Evolutionary conservation across 164 flowering plant species (phyloP), one percentile per base, ranked within the genome.

Genomic region (Magnolia officinalis): DNA sequence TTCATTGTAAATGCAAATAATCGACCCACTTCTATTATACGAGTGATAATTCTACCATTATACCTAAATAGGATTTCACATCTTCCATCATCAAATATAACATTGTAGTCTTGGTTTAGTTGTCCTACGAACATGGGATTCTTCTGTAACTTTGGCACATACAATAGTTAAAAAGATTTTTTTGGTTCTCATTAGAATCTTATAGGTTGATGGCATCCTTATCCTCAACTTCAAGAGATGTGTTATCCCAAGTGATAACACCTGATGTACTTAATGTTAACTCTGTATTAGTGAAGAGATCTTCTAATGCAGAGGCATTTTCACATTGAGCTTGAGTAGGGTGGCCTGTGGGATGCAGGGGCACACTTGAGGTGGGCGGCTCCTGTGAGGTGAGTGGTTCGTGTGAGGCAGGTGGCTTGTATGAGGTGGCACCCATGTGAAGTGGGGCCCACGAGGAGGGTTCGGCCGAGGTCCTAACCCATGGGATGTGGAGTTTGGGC

Each of bases 51-150:
- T 14, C 14, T 72, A 8, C 59, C 74, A 72, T 72, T 18, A 11
- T 72, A 10, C 26, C 21, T 11, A 1, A 2, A 8, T 50, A 72
- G 63, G 50, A 72, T 72, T 10, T 50, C 31, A 72, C 74, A 72
- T 21, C 63, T 61, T 50, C 23, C 21, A 4, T 11, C 14, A n/a
- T 7, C 4, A 6, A 72, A 72, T 1, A 50, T 21, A 21, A 72
- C 24, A 16, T 72, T 20, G 23, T 72, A 55, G 19, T 61, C 74
- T 50, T 51, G 31, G 51, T 72, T n/a, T 6, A 51, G 63, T n/a
- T 72, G 59, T 3, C 74, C 63, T 13, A 72, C 29, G 19, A 61
- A 51, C 16, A 72, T 51, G 1, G 51, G 24, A 72, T 72, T 72
- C 45, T 72, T 72, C 9, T n/a, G 19, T 1, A 50, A 19, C 50